A percentile compares a stretch with the other conserved stretches of the same genome.
Conservation (phyloP, 2,329 filamentous ascomycete species). For the Drechslerella coelobrocha region DNA sequence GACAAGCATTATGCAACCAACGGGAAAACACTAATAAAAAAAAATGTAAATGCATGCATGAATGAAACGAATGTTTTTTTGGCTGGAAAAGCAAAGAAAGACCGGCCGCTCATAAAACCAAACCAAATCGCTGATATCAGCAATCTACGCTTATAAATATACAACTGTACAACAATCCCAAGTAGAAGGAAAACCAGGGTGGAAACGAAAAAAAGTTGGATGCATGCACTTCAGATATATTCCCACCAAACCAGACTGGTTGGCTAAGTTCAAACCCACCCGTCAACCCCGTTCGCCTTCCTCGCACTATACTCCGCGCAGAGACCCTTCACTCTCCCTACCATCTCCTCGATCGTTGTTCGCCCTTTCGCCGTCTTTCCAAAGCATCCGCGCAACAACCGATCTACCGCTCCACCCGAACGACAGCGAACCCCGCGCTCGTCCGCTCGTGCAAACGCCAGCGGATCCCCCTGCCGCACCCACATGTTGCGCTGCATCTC, state of each 20-base stretch:
- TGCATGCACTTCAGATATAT: not conserved
- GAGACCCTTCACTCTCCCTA: conserved; percentile 10
- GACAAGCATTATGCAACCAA: no score
- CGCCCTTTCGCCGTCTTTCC: conserved; percentile 52
- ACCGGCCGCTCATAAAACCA: no score
- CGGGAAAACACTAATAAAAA: no score
- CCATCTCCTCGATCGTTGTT: conserved; percentile 19
- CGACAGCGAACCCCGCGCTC: conserved; percentile 51
- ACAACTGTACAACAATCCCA: not conserved
- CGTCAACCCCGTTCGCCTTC: conserved; percentile 37
- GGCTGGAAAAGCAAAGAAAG: no score
- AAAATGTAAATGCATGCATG: no score
- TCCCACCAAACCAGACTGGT: not conserved
- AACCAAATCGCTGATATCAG: not conserved
- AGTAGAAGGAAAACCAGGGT: not conserved
- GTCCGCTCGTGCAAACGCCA: conserved; percentile 53
- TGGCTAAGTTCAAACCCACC: conserved; percentile 14
- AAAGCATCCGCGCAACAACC: conserved; percentile 53
- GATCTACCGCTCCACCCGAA: conserved; percentile 49
- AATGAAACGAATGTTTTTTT: no score
- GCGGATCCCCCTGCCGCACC: conserved; percentile 53
- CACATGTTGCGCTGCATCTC: conserved; percentile 52
- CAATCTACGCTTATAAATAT: conserved; percentile 1
- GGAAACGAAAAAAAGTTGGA: conserved; percentile 7
- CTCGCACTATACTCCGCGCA: conserved; percentile 28